Evolutionary conservation across 2,329 filamentous ascomycete genomes (phyloP).

Genomic region (Ophiostoma sp.): DNA sequence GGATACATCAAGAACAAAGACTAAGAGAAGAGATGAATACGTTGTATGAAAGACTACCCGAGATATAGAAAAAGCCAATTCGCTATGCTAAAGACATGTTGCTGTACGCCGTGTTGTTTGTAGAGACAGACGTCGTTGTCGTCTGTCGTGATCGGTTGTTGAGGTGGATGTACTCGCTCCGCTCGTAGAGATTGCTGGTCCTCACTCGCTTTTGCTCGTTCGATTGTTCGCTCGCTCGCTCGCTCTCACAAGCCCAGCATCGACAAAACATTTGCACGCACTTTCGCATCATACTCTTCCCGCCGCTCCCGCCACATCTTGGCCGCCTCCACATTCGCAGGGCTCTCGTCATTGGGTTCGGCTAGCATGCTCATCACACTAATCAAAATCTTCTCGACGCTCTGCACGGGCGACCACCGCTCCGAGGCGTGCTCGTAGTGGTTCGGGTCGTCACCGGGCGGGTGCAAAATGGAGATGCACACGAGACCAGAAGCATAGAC

Average conservation of each 20-base stretch:
- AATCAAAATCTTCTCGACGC: constrained; percentile 95
- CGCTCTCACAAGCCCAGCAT: constrained; percentile 67
- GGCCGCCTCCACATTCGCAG: constrained; percentile 92
- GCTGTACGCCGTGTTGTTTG: neutral
- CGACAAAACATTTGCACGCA: constrained; percentile 76
- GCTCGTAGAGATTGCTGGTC: neutral
- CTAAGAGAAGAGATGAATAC: neutral
- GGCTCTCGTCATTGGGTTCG: constrained; percentile 95
- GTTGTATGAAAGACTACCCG: neutral
- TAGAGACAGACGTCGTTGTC: neutral
- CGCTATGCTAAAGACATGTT: constrained; percentile 6
- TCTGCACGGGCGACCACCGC: constrained; percentile 95
- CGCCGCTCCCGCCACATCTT: constrained; percentile 92
- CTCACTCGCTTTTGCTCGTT: neutral
- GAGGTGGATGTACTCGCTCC: neutral
- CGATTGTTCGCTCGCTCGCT: neutral
- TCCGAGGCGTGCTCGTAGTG: constrained; percentile 97
- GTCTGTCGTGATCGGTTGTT: neutral
- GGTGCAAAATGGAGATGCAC: constrained; percentile 97
- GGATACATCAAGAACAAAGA: neutral
- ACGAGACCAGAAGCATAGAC: constrained; percentile 91
- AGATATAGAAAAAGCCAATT: neutral
- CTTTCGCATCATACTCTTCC: constrained; percentile 80
- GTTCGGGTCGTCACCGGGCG: constrained; percentile 94
- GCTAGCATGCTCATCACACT: constrained; percentile 98